These are phyloP conservation scores for Nitzschia sp. DNA, from an alignment of 108 stramenopile genomes.

Conservation along the genomic window DNA sequence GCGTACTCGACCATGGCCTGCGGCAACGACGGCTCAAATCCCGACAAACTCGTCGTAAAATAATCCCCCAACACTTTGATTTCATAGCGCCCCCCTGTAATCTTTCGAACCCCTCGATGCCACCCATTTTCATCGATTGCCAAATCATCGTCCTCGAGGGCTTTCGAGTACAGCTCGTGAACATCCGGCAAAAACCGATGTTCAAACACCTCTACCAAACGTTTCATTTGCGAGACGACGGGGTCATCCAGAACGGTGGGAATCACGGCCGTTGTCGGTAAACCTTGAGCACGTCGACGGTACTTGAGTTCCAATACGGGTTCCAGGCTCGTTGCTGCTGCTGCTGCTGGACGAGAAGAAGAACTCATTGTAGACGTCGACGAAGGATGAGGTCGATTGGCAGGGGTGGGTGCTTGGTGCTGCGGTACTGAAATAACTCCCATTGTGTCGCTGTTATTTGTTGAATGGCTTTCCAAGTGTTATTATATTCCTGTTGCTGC, in stretches of 20 bases:
- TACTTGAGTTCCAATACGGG: not conserved
- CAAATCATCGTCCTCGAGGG: not conserved
- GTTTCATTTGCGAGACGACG: not conserved
- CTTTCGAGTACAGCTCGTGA: not conserved
- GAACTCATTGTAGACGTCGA: too few species aligned
- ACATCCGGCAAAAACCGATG: not conserved
- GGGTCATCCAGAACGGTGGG: not conserved
- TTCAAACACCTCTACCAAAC: not conserved
- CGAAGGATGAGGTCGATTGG: too few species aligned
- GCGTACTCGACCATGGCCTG: constrained; percentile 3
- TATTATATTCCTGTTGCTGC: too few species aligned
- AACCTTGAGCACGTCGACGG: constrained; percentile 3
- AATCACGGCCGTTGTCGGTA: constrained; percentile 1
- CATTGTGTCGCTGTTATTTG: too few species aligned
- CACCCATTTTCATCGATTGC: constrained; percentile 2
- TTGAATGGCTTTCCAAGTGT: too few species aligned
- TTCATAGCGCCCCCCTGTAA: constrained; percentile 16
- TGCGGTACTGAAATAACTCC: too few species aligned
- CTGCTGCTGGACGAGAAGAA: too few species aligned
- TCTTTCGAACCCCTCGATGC: constrained; percentile 3
- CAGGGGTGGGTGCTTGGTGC: too few species aligned
- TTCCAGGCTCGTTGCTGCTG: not conserved
- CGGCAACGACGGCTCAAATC: not conserved
- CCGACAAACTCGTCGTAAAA: not conserved
- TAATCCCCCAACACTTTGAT: constrained; percentile 17